These are phyloP conservation scores for Cicer cuneatum DNA, from an alignment of 306 rosid genomes.

Conservation along the genomic window DNA sequence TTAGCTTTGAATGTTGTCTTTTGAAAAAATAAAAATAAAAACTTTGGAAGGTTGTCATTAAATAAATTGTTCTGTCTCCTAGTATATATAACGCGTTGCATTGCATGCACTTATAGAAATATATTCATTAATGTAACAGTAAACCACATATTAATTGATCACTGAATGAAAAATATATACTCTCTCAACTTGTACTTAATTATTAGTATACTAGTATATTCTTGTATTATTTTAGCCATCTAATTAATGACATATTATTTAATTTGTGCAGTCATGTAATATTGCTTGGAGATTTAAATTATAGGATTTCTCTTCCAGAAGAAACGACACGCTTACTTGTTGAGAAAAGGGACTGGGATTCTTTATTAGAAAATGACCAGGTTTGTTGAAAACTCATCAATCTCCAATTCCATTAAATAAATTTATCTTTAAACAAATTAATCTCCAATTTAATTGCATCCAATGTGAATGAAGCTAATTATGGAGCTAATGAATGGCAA, in stretches of 20 bases:
- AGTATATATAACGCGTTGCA: background rate
- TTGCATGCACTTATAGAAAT: conserved; percentile 26
- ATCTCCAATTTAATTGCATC: conserved; percentile 26
- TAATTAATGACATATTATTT: conserved; percentile 37
- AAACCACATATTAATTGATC: conserved; percentile 31
- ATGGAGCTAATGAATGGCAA: conserved; percentile 66
- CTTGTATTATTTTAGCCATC: conserved; percentile 21
- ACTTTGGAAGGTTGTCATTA: conserved; percentile 24
- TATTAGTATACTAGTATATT: background rate
- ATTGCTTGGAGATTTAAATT: conserved; percentile 88
- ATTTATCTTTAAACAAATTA: background rate
- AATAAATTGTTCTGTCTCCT: conserved; percentile 20
- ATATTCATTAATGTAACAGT: conserved; percentile 19
- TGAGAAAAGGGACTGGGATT: conserved; percentile 62
- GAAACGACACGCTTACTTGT: conserved; percentile 67
- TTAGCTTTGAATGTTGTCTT: conserved; percentile 18
- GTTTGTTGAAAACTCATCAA: conserved; percentile 43
- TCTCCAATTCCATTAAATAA: background rate
- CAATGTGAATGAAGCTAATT: conserved; percentile 65
- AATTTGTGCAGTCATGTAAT: conserved; percentile 66
- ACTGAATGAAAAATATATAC: background rate
- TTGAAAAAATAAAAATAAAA: no score
- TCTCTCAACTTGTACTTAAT: conserved; percentile 39
- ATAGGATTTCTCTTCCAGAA: conserved; percentile 81
- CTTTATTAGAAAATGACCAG: conserved; percentile 80